Evolutionary conservation across 2,329 filamentous ascomycete species (phyloP), one percentile per base, ranked within the genome.

Genomic region (Phyllosticta citriasiana): DNA sequence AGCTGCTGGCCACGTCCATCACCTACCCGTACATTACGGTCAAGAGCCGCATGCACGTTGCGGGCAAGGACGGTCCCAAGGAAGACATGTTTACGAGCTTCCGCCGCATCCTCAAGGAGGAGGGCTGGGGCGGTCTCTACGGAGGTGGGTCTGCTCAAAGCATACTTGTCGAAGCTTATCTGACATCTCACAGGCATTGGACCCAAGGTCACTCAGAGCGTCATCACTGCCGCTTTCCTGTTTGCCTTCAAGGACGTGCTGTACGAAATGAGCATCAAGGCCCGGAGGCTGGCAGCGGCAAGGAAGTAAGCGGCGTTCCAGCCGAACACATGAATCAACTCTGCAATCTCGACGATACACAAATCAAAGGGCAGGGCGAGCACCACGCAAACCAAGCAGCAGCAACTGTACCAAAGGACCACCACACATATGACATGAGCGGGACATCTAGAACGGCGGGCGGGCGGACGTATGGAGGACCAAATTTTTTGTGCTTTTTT

Each of bases 21-120:
- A 99, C 94, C 5, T 99, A 99, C 75, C 94, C 94, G 10, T 99
- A 99, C 74, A 97, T 99, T 74, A 99, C 94, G 4, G 88, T 99
- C 70, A 99, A 99, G 86, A 96, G 91, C 76, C 85, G 91, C 73
- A 96, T 96, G 85, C 94, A 99, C 74, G 91, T 99, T 64, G 91
- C 92, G 27, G 86, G 83, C 64, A 85, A 85, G 69, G 86, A 85
- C 64, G 83, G 84, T n/a, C 86, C 85, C 65, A 88, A 88, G 76
- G 88, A 95, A 77, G 88, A 88, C 67, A 88, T 97, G 82, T 81
- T 86, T 59, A 83, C 86, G 66, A 89, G 86, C 55, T 83, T 99
- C 71, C 85, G 82, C 71, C 83, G 87, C 63, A 92, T 97, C 63
- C 82, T 97, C 63, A 82, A 79, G 66, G 89, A 97, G 71, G 93